Evolutionary conservation across 345 rosid species (phyloP).

Genomic region (Corchorus olitorius): DNA sequence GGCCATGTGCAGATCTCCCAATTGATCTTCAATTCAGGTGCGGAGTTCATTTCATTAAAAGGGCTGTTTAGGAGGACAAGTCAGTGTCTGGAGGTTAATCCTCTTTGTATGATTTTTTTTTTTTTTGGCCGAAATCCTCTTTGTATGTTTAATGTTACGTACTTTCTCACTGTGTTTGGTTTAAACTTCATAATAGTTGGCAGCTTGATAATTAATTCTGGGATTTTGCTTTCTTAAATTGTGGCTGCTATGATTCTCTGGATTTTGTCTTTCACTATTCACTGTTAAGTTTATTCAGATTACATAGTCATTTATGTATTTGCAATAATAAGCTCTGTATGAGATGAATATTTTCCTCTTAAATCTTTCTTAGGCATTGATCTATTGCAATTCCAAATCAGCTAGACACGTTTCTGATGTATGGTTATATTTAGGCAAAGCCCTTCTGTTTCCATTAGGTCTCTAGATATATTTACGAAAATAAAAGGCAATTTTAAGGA

Average conservation of each 20-base stretch:
- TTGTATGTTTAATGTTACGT: not conserved
- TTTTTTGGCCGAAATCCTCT: no score
- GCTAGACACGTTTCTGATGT: not conserved
- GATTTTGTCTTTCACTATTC: constrained; percentile 16
- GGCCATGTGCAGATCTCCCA: constrained; percentile 45
- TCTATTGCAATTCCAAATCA: not conserved
- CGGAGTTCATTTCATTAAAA: constrained; percentile 29
- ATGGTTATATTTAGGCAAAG: not conserved
- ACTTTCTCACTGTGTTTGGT: constrained; percentile 27
- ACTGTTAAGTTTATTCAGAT: constrained; percentile 20
- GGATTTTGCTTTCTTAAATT: constrained; percentile 36
- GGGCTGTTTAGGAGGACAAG: constrained; percentile 14
- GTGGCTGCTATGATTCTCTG: constrained; percentile 28
- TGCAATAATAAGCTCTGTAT: not conserved
- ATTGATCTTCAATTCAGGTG: constrained; percentile 54
- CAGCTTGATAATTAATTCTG: constrained; percentile 39
- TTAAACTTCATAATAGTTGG: constrained; percentile 37
- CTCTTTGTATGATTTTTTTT: not conserved
- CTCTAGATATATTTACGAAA: no score
- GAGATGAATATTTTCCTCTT: not conserved
- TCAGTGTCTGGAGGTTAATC: constrained; percentile 23
- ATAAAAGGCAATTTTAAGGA: not conserved
- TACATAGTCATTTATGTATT: constrained; percentile 23
- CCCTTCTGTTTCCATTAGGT: not conserved
- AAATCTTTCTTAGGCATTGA: not conserved